Base-by-base conservation (phyloP, 2,329 filamentous ascomycete species). In the Raffaelea ambrosiae region DNA sequence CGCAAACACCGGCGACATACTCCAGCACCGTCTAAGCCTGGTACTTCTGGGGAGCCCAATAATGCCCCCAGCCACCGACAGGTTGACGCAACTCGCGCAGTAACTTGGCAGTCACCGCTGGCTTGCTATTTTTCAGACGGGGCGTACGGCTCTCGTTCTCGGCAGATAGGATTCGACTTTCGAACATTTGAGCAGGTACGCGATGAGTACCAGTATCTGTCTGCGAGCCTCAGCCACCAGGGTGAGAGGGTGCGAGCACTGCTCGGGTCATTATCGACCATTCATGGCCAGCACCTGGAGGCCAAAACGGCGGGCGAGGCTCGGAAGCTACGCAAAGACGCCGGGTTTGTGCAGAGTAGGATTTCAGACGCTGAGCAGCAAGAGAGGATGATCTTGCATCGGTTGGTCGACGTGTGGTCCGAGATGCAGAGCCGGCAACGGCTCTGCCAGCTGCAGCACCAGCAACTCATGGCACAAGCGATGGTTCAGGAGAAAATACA, bases 401-500 rank as follows among this genome's bases (percentile, higher is more conserved):
- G 74, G 3, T 61, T 80, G n/a, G 61, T 67, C 13, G 73, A 79
- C 49, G 54, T 80, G 14, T 64, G 68, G 31, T 59, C 71, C 16
- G 73, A 79, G 58, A 66, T 74, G 14, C 67, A 70, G 53, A 69
- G 66, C 36, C 64, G 66, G 3, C 66, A 71, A 45, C 59, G 66
- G 3, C 67, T 64, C 64, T 55, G 55, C 26, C 60, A 63, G 35
- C 57, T 66, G 2, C 59, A 60, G 39, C 46, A 40, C 16, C 43
- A 57, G 16, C 58, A 61, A 44, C 43, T 29, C 7, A 29, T 29
- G 26, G 26, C 26, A 29, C 26, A 29, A 13, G 26, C 26, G 7
- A 7, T 7, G 26, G 7, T 29, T 29, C 26, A 29, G 26, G 26
- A 13, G 7, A 7, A 29, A 13, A 13, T 13, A 29, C 26, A 29